Evolutionary conservation across 495 filamentous ascomycete genomes (phyloP), one percentile per base, ranked within the genome.

Genomic region (Parmelia sp.): DNA sequence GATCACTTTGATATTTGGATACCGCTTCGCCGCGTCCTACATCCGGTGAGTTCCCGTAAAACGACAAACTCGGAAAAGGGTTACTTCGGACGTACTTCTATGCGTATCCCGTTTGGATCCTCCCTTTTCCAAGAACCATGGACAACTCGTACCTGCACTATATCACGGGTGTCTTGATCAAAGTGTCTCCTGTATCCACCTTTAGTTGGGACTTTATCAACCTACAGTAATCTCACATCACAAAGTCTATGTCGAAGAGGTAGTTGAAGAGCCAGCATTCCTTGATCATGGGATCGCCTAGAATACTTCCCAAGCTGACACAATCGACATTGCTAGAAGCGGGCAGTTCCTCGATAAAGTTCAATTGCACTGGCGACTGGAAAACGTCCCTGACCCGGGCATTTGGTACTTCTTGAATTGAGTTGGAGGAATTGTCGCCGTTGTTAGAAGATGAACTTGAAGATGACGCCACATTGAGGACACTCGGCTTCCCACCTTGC

Each of bases 221-320:
- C n/a, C n/a, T n/a, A 21, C 17, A 49, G 36, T 45, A 49, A 58
- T 49, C 66, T 27, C 67, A 76, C 84, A 88, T 85, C 19, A 88
- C 60, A 70, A 91, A 96, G 63, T 90, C 83, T 31, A 96, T 76
- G 76, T 96, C 88, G 70, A 93, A 86, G 4, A 92, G 76, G 70
- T 87, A 96, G 69, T 96, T 96, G 74, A 96, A 96, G 45, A 90
- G 82, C 92, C 92, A 96, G 68, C 88, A 90, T 73, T 94, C 89
- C 42, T 82, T 78, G 60, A 96, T 91, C 71, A 93, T 79, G 0
- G 90, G 89, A 71, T 95, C 87, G 1, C 89, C 86, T 4, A 96
- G 81, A 60, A 96, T 83, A 62, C 92, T 88, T 25, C 77, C 77
- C 29, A 96, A 76, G 9, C 78, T 79, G 49, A 94, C 73, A 0